Evolutionary conservation across 441 rosid species (phyloP), one percentile per base, ranked within the genome.

Genomic region (Adansonia gregorii): DNA sequence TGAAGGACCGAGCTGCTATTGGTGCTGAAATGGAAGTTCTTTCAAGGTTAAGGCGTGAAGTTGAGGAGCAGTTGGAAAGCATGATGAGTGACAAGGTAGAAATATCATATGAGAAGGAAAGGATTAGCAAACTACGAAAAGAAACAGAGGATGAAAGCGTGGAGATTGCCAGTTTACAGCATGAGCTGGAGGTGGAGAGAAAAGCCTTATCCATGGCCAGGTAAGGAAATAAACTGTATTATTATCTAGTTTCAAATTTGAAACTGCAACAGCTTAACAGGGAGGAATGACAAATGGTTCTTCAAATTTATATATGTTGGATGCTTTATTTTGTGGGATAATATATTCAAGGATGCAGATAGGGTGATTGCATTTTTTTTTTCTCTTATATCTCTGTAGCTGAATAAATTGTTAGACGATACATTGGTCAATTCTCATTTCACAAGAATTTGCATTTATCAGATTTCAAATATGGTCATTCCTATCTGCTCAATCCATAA

Each of bases 121-220:
- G 92, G 80, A 85, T 92, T 59, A 79, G 79, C 82, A 90, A 84
- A 73, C 90, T 93, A 78, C 88, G 82, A 79, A 81, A 82, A 79
- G 92, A 91, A 80, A 86, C 93, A 43, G 98, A 93, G 81, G 85
- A 73, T 59, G 94, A 92, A 82, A 96, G 83, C 83, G 90, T 88
- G 82, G 93, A 90, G 87, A 89, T 93, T 45, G 67, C 89, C 71
- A 86, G 88, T 70, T 82, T 94, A 76, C 97, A 93, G 66, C 81
- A 93, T 54, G 98, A 96, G 74, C 88, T 96, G 76, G 90, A 93
- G 82, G 93, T 93, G 56, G 98, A 94, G 84, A 84, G 92, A 58
- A 94, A 91, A 82, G 94, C 98, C 81, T 82, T 94, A 83, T 86
- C 97, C 46, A 87, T 90, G 90, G 98, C 98, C 85, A 93, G 98